Base-by-base conservation (phyloP, 805 yeast species). In the Clavispora fructus region DNA sequence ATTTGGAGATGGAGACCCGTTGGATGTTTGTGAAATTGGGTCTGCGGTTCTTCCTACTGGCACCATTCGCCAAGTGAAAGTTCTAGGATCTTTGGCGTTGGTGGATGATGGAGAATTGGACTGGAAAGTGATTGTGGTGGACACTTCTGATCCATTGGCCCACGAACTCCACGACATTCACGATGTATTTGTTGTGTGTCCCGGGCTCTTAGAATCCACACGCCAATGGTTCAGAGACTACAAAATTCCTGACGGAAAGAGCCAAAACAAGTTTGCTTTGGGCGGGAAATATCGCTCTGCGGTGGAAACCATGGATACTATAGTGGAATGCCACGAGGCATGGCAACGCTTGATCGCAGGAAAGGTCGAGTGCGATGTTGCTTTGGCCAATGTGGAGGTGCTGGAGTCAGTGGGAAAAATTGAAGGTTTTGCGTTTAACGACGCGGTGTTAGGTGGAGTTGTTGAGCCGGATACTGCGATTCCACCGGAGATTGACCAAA, bases 141-240 rank as follows among this genome's bases (percentile, higher is more conserved):
- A 89, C 59, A 57, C 57, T 8, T 78, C 82, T 57, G 99, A 94
- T 66, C 95, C 96, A 56, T 78, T 91, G 58, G 96, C 97, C 50
- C 63, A 85, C 49, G 85, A 90, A 72, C 74, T 94, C 60, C 79
- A 85, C 64, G 97, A 90, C 68, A 82, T 94, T 58, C 92, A 87
- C 69, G 97, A 94, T 61, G 95, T 94, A 53, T 90, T 80, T 68
- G 80, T 78, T 61, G 83, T 85, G 65, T 82, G 91, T 69, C 99
- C 99, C 49, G 97, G 97, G 45, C 76, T 94, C 49, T 75, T 94
- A 63, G 87, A 95, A 66, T 86, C 96, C 55, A 94, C 98, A 48
- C 84, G 90, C 69, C 95, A 87, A 72, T 94, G 99, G 99, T 94
- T 94, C 83, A 86, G 95, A 68, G 90, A 91, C 71, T 94, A 94